phyloP scores from a whole-genome alignment of 164 flowering plant species.

The Piper betle region DNA sequence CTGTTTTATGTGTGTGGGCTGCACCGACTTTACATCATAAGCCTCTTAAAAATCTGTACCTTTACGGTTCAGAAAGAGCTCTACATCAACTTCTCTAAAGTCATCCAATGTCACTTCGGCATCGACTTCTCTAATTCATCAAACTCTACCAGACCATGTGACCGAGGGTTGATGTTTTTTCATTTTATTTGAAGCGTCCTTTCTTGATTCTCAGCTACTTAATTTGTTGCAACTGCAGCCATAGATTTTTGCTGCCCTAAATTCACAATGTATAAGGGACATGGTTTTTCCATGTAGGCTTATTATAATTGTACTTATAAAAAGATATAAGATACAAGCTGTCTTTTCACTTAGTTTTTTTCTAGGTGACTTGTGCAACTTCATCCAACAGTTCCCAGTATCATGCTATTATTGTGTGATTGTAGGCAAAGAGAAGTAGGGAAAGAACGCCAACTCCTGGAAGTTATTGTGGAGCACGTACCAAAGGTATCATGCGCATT shows the following conservation, averaged over 20 bases:
- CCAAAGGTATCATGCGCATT: slow-evolving; percentile 24
- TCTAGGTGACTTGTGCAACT: not conserved
- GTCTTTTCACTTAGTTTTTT: not conserved
- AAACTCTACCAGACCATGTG: slow-evolving; percentile 16
- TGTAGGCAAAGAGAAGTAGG: slow-evolving; percentile 51
- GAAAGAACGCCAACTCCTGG: slow-evolving; percentile 71
- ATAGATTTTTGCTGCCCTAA: not conserved
- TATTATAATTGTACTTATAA: not conserved
- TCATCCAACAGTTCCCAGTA: not conserved
- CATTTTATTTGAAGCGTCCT: not conserved
- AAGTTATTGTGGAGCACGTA: slow-evolving; percentile 30
- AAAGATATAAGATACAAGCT: not conserved
- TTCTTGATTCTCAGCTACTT: slow-evolving; percentile 1
- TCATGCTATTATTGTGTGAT: slow-evolving; percentile 4
- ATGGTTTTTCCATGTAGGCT: not conserved
- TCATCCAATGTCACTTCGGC: slow-evolving; percentile 27
- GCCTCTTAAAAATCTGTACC: slow-evolving; percentile 35
- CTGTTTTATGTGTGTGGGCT: slow-evolving; percentile 41
- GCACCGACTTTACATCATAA: slow-evolving; percentile 48
- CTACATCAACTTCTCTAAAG: slow-evolving; percentile 42
- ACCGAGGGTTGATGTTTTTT: slow-evolving; percentile 35
- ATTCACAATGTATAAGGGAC: not conserved
- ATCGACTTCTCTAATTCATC: not conserved
- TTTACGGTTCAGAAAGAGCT: slow-evolving; percentile 37
- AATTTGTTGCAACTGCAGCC: not conserved